Evolutionary conservation across 805 yeast genomes (phyloP), one percentile per base, ranked within the genome.

Genomic region (Isabelozyma gotoi): DNA sequence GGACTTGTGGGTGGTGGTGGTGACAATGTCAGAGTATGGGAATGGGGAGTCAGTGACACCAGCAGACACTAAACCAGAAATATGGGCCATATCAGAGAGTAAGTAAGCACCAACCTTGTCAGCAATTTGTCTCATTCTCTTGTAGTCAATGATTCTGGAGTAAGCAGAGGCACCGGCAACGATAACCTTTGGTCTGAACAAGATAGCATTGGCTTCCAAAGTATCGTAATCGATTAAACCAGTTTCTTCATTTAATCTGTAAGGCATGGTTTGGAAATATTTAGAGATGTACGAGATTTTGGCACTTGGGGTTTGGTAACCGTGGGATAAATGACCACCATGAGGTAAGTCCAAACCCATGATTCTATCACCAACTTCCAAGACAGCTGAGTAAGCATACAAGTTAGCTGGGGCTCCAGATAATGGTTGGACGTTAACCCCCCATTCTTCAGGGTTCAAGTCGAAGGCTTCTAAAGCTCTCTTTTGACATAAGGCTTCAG

Each of bases 161-260:
- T 94, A 94, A 45, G 99, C 99, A 54, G 97, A 89, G 48, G 99
- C 90, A 68, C 99, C 99, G 47, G 98, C 98, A 57, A 94, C 96
- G 45, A 94, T 76, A 38, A 90, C 85, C 77, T 92, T 92, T 62
- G 99, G 99, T 74, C 99, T 85, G 81, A 84, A 94, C 59, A 92
- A 76, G 49, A 82, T 67, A 37, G 98, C 98, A 52, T 88, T 88
- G 70, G 86, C 82, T 70, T 89, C 98, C 57, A 94, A 80, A 69
- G 86, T 86, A 62, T 94, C 98, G 71, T 94, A 94, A 74, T 94
- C 99, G 62, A 94, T 94, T 56, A 91, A 71, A 46, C 98, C 99
- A 49, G 99, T 94, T 57, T 79, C 82, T 62, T 84, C 85, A 62
- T 94, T 80, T 47, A 94, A 91, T 71, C 97, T 84, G 80, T 94